Percentiles rank a stretch among this genome's conserved stretches.
Evolutionary conservation across 345 rosid genomes (phyloP).

Genomic region (Cochlearia excelsa): DNA sequence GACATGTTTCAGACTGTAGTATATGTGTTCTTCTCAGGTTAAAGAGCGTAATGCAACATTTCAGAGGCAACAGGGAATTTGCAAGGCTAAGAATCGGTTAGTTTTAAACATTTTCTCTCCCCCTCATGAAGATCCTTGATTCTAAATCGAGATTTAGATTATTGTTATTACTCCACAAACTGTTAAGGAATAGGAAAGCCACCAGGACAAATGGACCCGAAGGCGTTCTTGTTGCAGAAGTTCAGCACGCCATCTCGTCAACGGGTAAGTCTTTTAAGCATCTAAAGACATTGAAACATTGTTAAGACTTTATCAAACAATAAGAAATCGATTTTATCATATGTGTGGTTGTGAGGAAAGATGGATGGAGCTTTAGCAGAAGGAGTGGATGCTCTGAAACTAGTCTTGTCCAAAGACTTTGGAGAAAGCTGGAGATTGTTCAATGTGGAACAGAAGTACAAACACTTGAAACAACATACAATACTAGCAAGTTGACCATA

Average conservation of each 20-base stretch:
- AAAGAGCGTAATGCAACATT: slow-evolving; percentile 69
- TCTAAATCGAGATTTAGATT: not conserved
- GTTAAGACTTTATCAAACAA: not conserved
- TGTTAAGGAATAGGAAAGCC: slow-evolving; percentile 74
- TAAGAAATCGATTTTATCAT: not conserved
- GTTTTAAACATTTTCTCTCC: slow-evolving; percentile 27
- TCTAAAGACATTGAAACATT: not conserved
- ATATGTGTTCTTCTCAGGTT: slow-evolving; percentile 41
- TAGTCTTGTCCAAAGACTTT: slow-evolving; percentile 67
- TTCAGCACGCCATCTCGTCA: slow-evolving; percentile 60
- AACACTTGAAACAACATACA: slow-evolving; percentile 63
- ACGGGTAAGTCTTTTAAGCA: slow-evolving; percentile 45
- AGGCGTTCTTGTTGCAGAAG: slow-evolving; percentile 85
- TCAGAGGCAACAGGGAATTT: slow-evolving; percentile 76
- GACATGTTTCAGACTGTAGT: slow-evolving; percentile 9
- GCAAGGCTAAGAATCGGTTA: slow-evolving; percentile 82
- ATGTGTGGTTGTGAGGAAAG: slow-evolving; percentile 35
- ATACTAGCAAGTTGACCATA: slow-evolving; percentile 39
- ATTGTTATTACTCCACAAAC: not conserved
- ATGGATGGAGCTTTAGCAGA: slow-evolving; percentile 67
- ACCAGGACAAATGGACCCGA: slow-evolving; percentile 97
- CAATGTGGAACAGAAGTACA: slow-evolving; percentile 78
- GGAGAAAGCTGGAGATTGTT: slow-evolving; percentile 62
- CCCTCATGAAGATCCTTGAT: slow-evolving; percentile 2
- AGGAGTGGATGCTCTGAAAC: slow-evolving; percentile 65